phyloP scores from a whole-genome alignment of 805 yeast species.

The Metschnikowia santaceciliae region DNA sequence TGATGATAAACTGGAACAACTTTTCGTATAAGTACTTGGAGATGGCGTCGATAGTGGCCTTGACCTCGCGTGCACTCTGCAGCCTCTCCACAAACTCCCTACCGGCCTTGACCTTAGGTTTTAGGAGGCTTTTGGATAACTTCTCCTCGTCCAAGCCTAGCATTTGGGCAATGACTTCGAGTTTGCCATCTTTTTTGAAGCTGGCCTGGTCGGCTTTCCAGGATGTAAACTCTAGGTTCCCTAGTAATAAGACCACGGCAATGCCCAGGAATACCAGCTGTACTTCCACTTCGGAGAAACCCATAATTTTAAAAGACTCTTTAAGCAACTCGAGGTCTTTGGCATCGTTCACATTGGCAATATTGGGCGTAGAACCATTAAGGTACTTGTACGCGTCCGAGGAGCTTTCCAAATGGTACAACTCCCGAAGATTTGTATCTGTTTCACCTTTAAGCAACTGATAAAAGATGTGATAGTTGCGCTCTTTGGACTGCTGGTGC shows the following conservation, averaged over 20 bases:
- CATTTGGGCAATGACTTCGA: constrained; percentile 51
- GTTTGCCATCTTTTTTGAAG: constrained; percentile 47
- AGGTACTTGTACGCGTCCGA: constrained; percentile 47
- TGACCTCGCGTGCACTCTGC: constrained; percentile 74
- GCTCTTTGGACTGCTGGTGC: constrained; percentile 65
- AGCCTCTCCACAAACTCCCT: constrained; percentile 79
- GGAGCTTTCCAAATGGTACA: constrained; percentile 38
- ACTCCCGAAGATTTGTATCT: constrained; percentile 38
- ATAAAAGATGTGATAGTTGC: constrained; percentile 93
- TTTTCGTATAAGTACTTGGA: constrained; percentile 85
- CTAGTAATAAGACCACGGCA: constrained; percentile 78
- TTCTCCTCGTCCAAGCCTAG: constrained; percentile 59
- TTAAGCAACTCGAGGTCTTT: constrained; percentile 60
- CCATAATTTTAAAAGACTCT: constrained; percentile 70
- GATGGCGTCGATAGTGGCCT: constrained; percentile 77
- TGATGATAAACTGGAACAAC: constrained; percentile 72
- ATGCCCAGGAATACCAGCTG: constrained; percentile 59
- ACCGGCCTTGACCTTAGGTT: constrained; percentile 89
- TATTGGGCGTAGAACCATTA: constrained; percentile 50
- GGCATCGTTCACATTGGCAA: constrained; percentile 75
- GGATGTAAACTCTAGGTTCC: constrained; percentile 72
- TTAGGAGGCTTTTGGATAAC: constrained; percentile 55
- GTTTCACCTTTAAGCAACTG: constrained; percentile 73
- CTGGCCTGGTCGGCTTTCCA: constrained; percentile 74
- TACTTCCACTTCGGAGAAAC: constrained; percentile 54